Evolutionary conservation across 179 eudicot species (phyloP).

Genomic region (Amaranthus tricolor): DNA sequence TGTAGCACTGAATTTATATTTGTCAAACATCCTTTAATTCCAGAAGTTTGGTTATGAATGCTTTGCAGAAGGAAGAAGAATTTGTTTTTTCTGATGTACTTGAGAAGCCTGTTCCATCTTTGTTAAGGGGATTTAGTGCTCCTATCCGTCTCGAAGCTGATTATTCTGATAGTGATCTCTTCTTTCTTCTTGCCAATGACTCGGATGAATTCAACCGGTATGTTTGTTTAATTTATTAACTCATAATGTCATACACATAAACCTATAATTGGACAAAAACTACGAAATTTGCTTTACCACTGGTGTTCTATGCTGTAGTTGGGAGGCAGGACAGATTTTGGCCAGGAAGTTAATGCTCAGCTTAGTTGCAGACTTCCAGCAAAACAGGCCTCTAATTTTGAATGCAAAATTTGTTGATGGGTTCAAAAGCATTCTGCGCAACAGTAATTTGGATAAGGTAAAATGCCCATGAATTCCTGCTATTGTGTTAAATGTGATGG

Average conservation of each 20-base stretch:
- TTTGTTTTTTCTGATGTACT: constrained; percentile 75
- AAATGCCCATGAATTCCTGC: not conserved
- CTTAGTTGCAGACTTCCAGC: constrained; percentile 81
- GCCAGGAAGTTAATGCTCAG: constrained; percentile 90
- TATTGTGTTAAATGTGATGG: not conserved
- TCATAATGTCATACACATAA: not conserved
- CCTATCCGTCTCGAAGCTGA: constrained; percentile 88
- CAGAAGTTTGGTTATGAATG: constrained; percentile 8
- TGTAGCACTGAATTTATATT: constrained; percentile 9
- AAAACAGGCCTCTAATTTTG: constrained; percentile 64
- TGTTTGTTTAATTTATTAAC: constrained; percentile 7
- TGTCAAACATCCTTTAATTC: not conserved
- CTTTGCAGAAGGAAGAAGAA: constrained; percentile 83
- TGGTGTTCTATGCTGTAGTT: constrained; percentile 40
- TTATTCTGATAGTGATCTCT: constrained; percentile 70
- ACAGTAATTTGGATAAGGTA: constrained; percentile 85
- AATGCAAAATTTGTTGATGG: constrained; percentile 80
- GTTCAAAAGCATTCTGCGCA: constrained; percentile 63
- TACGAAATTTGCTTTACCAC: not conserved
- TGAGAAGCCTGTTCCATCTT: constrained; percentile 82
- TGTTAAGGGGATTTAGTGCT: constrained; percentile 88
- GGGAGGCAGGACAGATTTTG: constrained; percentile 95
- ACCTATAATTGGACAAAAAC: not conserved
- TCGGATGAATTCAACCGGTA: constrained; percentile 99
- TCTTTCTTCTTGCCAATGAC: constrained; percentile 94